Evolutionary conservation across 768 basidiomycete genomes (phyloP), one percentile per base, ranked within the genome.

Genomic region (Leccinum pellstonianum): DNA sequence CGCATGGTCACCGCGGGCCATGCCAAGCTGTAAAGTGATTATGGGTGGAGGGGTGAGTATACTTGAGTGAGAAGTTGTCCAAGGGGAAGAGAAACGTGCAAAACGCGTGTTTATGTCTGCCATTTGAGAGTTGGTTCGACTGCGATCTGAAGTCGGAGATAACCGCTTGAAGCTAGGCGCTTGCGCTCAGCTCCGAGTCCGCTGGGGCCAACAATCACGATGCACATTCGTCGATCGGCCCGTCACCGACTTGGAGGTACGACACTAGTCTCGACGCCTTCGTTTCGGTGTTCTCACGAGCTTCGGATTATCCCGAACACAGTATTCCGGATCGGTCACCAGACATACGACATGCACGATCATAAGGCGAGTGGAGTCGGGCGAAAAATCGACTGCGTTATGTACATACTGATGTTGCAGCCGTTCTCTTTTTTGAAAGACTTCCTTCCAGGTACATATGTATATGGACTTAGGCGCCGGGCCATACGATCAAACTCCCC

Each of bases 21-120:
- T 21, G 53, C 10, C 17, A 52, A 46, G 23, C 19, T 54, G 55
- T 15, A 41, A 19, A 2, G 17, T 19, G 4, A 4, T 27, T 17
- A 48, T 47, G 51, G 60, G 56, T 43, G 12, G 41, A 58, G 61
- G 43, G 43, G 23, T 48, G 25, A 51, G 7, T 27, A 27, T 5
- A 43, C 25, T 49, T 25, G 8, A 19, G n/a, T 31, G 33, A 27
- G 52, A 29, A 27, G 25, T 53, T 33, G 19, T 47, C 47, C 55
- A 51, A 57, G 48, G 35, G 21, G 33, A 35, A 52, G 25, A 6
- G 37, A 33, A 64, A 57, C 53, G 57, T 61, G 64, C 11, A 12
- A 54, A 43, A 56, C 65, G 35, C 53, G 57, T 57, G 58, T 43
- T 31, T 17, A 41, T 41, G 38, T n/a, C 10, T n/a, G 25, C 6